phyloP scores from a whole-genome alignment of 306 rosid species.

The Styphnolobium japonicum region DNA sequence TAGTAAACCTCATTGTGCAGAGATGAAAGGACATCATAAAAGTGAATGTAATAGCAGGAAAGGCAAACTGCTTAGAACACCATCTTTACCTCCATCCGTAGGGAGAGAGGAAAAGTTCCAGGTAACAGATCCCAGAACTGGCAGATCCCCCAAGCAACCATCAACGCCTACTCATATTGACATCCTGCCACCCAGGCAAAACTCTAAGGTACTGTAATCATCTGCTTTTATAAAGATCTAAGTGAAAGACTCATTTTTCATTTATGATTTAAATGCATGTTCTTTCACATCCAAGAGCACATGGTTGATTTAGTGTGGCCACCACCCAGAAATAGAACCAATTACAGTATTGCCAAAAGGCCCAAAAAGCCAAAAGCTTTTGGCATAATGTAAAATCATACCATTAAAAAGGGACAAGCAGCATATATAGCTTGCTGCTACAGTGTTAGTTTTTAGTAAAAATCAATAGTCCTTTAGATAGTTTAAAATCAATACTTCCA shows the following conservation, averaged over 20 bases:
- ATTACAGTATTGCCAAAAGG: neutral
- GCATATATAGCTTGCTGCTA: neutral
- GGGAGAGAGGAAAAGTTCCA: conserved; percentile 46
- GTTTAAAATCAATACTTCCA: neutral
- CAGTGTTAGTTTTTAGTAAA: neutral
- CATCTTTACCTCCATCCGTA: conserved; percentile 44
- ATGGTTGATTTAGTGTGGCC: conserved; percentile 5
- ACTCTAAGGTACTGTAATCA: conserved; percentile 46
- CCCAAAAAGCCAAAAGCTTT: conserved; percentile 16
- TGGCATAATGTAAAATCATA: conserved; percentile 22
- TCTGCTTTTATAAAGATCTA: neutral
- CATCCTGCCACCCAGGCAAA: conserved; percentile 38
- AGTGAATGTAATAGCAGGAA: conserved; percentile 25
- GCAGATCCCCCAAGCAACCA: conserved; percentile 42
- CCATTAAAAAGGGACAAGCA: conserved; percentile 20
- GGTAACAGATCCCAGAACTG: conserved; percentile 26
- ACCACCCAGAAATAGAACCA: neutral
- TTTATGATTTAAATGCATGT: neutral
- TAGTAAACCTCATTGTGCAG: conserved; percentile 5
- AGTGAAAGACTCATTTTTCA: neutral
- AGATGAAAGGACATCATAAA: conserved; percentile 28
- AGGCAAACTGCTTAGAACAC: conserved; percentile 40
- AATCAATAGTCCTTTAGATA: neutral
- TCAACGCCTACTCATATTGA: conserved; percentile 34
- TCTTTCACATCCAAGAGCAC: conserved; percentile 10